Percentiles rank a stretch among this genome's conserved stretches.
Conservation (phyloP, 1,139 yeast genomes). For the Kodamaea sp. region DNA sequence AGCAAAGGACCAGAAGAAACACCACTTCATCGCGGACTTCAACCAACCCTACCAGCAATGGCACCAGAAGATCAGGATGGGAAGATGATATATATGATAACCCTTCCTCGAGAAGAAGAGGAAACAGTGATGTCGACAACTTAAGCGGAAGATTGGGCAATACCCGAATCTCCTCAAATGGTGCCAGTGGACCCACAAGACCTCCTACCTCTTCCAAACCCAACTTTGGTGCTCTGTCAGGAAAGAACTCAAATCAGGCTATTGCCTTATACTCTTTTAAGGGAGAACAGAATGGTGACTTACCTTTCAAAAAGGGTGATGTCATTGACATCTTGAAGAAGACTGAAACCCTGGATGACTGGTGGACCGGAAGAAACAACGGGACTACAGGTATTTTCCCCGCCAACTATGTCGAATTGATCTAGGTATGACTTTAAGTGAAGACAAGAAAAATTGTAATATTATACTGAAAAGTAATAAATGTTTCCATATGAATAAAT, state of each 20-base stretch:
- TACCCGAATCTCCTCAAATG: conserved; percentile 27
- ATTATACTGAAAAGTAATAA: no score
- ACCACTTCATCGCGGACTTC: conserved; percentile 6
- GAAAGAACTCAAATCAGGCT: conserved; percentile 68
- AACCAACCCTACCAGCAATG: conserved; percentile 2
- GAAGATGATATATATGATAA: conserved; percentile 83
- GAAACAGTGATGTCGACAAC: conserved; percentile 37
- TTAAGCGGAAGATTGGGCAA: conserved; percentile 34
- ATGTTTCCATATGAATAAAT: no score
- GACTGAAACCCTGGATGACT: conserved; percentile 86
- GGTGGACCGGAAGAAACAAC: conserved; percentile 96
- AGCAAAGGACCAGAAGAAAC: conserved; percentile 17
- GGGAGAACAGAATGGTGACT: conserved; percentile 90
- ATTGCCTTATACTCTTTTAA: conserved; percentile 86
- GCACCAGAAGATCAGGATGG: conserved; percentile 54
- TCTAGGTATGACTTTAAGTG: no score
- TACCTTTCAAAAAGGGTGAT: conserved; percentile 92
- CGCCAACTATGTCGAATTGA: conserved; percentile 90
- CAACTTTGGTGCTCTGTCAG: conserved; percentile 39
- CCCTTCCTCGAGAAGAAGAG: conserved; percentile 31
- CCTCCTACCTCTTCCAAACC: conserved; percentile 55
- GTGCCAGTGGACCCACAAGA: conserved; percentile 32
- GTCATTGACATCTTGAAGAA: conserved; percentile 85
- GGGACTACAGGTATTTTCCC: conserved; percentile 93
- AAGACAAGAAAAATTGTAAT: no score